Evolutionary conservation across 2,329 filamentous ascomycete species (phyloP), one percentile per base, ranked within the genome.

Genomic region (Coleophoma crateriformis): DNA sequence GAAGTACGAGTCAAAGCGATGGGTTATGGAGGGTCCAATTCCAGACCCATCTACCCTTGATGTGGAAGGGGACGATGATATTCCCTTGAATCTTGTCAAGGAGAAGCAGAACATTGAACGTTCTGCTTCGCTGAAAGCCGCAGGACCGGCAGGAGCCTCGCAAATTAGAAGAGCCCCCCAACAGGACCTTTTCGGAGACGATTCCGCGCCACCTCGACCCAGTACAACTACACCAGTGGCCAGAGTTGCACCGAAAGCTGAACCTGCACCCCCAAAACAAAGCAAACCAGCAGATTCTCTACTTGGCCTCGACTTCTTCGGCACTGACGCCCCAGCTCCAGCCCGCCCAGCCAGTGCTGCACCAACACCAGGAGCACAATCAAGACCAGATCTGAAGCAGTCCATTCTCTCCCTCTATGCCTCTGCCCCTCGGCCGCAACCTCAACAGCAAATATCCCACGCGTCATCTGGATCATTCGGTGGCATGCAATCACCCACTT

Each of bases 1-100:
- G 50, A 99, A 99, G 71, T 99, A 99, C 70, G 94, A 99, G 68
- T 87, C 94, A 48, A 97, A 96, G 80, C 81, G 95, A 72, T 99
- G 94, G 94, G 87, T 90, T n/a, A 97, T 97, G 91, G 94, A 99
- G 53, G 94, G 94, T 1, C 84, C 84, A 5, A 92, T 95, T 65
- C 95, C 95, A 5, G 90, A 97, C 66, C 94, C 95, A n/a, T 79
- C 88, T 3, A 88, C 87, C 2, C 71, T 99, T 46, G 90, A 95
- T 65, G 82, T 74, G 13, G 88, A 90, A 14, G 90, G 84, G 48
- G 92, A 96, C 62, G 90, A 96, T 59, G 90, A 97, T 67, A 83
- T 86, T 14, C 77, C 77, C 4, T 64, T 79, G 54, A 82, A 76
- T 61, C 66, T 84, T 40, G 80, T 84, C 50, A 84, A 83, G 64